Conservation (phyloP, 75 land plant species). For the Azolla pinnata region DNA sequence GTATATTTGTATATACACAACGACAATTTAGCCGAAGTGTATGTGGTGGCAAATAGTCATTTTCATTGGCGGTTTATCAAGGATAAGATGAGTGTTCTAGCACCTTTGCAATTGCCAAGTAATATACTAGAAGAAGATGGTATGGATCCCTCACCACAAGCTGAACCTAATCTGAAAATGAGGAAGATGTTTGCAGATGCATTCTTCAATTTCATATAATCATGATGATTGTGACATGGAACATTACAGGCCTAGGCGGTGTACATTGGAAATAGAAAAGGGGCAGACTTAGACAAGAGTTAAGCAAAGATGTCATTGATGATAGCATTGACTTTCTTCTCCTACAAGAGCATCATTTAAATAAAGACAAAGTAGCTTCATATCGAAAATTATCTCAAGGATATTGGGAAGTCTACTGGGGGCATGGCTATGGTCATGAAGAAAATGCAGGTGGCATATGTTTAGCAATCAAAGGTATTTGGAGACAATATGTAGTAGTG, state of each 20-base stretch:
- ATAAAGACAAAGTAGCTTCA: background rate
- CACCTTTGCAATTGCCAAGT: background rate
- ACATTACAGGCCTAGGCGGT: background rate
- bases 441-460: background rate
- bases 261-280: background rate
- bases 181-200: background rate
- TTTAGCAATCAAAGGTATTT: background rate
- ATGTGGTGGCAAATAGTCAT: background rate
- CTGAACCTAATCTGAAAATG: background rate
- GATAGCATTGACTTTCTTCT: background rate
- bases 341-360: background rate
- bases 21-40: background rate
- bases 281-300: background rate
- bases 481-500: background rate
- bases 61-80: background rate
- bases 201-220: background rate
- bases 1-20: background rate
- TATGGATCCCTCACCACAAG: background rate
- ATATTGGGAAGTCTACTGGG: background rate
- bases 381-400: background rate
- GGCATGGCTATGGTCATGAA: background rate
- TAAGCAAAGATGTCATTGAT: background rate
- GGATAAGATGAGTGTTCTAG: background rate
- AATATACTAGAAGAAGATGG: background rate
- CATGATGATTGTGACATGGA: background rate